These are phyloP conservation scores for Bipolaris gigantea DNA, from an alignment of 2,329 filamentous ascomycete species.

Conservation along the genomic window DNA sequence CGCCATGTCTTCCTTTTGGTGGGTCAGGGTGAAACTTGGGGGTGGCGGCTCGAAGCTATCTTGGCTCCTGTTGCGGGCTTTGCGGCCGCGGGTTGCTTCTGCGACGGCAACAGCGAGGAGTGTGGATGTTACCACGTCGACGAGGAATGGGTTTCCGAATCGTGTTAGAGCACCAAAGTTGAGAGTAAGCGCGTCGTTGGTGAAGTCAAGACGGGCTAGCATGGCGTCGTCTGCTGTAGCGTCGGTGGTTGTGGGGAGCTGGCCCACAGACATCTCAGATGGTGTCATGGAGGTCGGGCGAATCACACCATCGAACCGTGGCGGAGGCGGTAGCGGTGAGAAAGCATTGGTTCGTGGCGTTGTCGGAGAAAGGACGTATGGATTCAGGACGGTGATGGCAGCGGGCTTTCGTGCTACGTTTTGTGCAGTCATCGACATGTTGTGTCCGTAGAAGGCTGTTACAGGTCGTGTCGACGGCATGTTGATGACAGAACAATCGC, in stretches of 20 bases:
- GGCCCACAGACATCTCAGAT: conserved; percentile 37
- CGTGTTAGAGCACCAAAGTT: conserved; percentile 49
- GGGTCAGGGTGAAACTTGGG: conserved; percentile 25
- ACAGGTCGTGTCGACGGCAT: conserved; percentile 43
- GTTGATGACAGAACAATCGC: conserved; percentile 46
- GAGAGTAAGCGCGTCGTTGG: conserved; percentile 47
- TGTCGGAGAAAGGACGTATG: conserved; percentile 43
- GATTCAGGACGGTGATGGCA: conserved; percentile 44
- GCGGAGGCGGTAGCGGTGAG: conserved; percentile 36
- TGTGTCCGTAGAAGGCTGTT: conserved; percentile 45
- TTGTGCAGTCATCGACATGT: conserved; percentile 44
- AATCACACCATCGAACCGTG: conserved; percentile 24
- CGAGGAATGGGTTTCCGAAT: conserved; percentile 50
- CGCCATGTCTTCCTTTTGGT: conserved; percentile 31
- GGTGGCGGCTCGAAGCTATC: conserved; percentile 41
- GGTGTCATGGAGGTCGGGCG: conserved; percentile 38
- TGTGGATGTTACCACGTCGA: conserved; percentile 49
- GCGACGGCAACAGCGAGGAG: conserved; percentile 51
- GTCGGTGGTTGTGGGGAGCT: conserved; percentile 42
- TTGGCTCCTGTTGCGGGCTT: conserved; percentile 19
- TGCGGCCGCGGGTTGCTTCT: conserved; percentile 45
- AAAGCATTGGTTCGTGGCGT: conserved; percentile 38
- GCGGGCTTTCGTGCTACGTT: conserved; percentile 31
- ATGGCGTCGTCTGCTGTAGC: conserved; percentile 43
- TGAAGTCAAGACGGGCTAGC: conserved; percentile 51